phyloP scores from a whole-genome alignment of 495 filamentous ascomycete genomes.

The Penicillium canescens region DNA sequence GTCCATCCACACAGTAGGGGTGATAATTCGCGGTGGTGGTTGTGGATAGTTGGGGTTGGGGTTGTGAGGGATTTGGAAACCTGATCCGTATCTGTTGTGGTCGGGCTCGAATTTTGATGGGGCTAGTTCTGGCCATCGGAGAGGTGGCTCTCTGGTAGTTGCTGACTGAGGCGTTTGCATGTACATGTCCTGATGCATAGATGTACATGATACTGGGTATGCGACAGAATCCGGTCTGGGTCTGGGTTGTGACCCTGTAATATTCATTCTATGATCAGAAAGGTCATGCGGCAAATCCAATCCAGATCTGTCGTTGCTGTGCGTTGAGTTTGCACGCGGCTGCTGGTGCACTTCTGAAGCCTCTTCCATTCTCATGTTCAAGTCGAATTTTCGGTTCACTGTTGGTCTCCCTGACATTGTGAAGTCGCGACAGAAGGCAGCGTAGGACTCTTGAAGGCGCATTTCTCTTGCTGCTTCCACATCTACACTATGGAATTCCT shows the following conservation, averaged over 20 bases:
- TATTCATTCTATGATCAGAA: background rate
- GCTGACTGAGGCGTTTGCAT: background rate
- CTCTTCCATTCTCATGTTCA: too few species aligned
- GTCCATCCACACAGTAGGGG: too few species aligned
- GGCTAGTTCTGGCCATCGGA: background rate
- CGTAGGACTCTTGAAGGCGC: too few species aligned
- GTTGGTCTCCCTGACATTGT: too few species aligned
- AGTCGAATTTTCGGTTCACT: too few species aligned
- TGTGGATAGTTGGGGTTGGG: background rate
- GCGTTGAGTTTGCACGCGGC: too few species aligned
- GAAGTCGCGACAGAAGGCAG: too few species aligned
- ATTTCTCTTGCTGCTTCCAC: too few species aligned
- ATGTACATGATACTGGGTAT: conserved; percentile 1
- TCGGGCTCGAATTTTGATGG: background rate
- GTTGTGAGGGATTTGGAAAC: background rate
- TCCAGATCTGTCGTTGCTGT: background rate
- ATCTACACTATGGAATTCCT: too few species aligned
- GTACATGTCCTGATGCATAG: background rate
- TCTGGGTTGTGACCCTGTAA: background rate
- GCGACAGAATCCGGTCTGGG: background rate
- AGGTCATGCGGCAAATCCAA: background rate
- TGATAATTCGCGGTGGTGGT: conserved; percentile 17
- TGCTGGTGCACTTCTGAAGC: too few species aligned
- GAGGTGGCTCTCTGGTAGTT: background rate
- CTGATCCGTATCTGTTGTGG: background rate